Base-by-base conservation (phyloP, 352 stramenopile genomes). In the Phytophthora chlamydospora region DNA sequence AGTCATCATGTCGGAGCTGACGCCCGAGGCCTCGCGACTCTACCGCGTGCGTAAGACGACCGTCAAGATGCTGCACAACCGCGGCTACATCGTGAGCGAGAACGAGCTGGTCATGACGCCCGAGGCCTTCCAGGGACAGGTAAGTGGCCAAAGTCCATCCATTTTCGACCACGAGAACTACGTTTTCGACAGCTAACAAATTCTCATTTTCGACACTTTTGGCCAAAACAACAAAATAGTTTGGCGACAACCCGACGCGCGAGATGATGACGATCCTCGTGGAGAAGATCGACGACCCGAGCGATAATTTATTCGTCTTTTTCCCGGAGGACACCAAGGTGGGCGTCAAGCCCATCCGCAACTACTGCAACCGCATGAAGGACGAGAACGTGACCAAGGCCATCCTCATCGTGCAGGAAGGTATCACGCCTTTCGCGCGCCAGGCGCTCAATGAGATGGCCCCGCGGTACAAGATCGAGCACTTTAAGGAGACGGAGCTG, bases 251-350 rank as follows among this genome's bases (percentile, higher is more conserved):
- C 71, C 96, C 96, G 50, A 97, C 85, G 57, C 85, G 97, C 33
- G 93, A 98, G 65, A 93, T 96, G 66, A 93, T 99, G 84, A 99
- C 96, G 33, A 98, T 99, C 72, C 80, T 99, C 35, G 97, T 93
- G 24, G 87, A 95, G 63, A 95, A 95, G 61, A 93, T 95, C 48
- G 87, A 95, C 73, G 95, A 98, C 67, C 85, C 91, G 24, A 93
- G 83, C 58, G 95, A 98, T 73, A 92, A 97, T 75, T 85, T 99
- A 47, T 99, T 99, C 70, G 97, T 99, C 3, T 99, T 99, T 73
- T 99, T 99, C 76, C 96, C 97, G 0, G 93, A 99, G 62, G 98
- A 99, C 67, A 98, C 98, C 71, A 99, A 99, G 75, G 96, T 99
- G 29, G 97, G 97, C 49, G 97, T 99, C 40, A 99, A 98, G 78